These are phyloP conservation scores for Cucumis melo DNA, from an alignment of 306 rosid species.

Conservation along the genomic window DNA sequence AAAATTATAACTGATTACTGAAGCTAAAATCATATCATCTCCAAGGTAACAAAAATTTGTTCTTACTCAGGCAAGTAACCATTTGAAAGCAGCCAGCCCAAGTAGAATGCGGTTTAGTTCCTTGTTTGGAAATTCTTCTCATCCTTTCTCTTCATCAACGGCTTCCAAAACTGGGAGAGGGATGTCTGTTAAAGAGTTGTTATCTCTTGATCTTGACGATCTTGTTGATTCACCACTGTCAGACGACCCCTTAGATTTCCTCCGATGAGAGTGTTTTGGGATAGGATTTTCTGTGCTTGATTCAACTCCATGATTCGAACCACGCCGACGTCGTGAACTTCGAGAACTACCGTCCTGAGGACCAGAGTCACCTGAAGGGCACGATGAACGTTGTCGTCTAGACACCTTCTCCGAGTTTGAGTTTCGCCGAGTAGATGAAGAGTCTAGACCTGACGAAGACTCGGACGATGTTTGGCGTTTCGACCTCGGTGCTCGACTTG, in stretches of 20 bases:
- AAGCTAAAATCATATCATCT: conserved; percentile 5
- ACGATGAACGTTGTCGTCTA: conserved; percentile 34
- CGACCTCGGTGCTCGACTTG: conserved; percentile 17
- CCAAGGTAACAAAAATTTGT: conserved; percentile 8
- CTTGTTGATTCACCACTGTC: conserved; percentile 31
- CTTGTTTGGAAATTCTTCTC: conserved; percentile 1
- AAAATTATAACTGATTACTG: conserved; percentile 2
- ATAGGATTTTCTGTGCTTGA: conserved; percentile 18
- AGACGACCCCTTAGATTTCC: conserved; percentile 40
- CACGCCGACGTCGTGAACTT: conserved; percentile 23
- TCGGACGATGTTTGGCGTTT: conserved; percentile 18
- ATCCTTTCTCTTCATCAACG: background rate
- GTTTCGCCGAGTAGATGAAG: conserved; percentile 22
- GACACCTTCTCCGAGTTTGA: conserved; percentile 19
- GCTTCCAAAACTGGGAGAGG: conserved; percentile 5
- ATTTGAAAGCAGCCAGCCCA: too few relatives aligned
- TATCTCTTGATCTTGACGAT: conserved; percentile 34
- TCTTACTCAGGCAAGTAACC: background rate
- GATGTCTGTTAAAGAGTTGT: conserved; percentile 33
- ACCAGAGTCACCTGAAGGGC: conserved; percentile 20
- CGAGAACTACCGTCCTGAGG: conserved; percentile 27
- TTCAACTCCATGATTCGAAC: too few relatives aligned
- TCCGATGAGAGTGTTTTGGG: conserved; percentile 32
- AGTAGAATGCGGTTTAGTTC: background rate
- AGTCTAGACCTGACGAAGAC: conserved; percentile 6